Conservation (phyloP, 1,284 basidiomycete genomes). For the Sporisorium reilianum region DNA sequence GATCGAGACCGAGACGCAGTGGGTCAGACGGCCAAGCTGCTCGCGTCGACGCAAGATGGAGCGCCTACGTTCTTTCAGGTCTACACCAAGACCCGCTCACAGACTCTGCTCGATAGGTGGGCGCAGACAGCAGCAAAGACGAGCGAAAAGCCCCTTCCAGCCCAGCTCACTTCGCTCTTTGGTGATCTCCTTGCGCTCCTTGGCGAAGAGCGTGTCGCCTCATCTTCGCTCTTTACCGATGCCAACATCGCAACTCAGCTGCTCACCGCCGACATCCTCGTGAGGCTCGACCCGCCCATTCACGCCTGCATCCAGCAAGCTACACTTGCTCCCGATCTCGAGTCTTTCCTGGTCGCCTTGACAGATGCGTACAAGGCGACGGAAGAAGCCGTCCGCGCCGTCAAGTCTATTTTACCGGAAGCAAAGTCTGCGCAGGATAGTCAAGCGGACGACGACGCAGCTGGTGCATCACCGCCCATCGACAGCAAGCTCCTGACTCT, state of each 20-base stretch:
- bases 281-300: conserved; percentile 40
- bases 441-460: conserved; percentile 13
- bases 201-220: conserved; percentile 49
- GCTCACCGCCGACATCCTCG: conserved; percentile 27
- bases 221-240: conserved; percentile 37
- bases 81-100: conserved; percentile 34
- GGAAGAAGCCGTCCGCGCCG: conserved; percentile 28
- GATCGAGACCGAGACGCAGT: conserved; percentile 21
- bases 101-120: conserved; percentile 32
- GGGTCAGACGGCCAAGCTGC: conserved; percentile 19
- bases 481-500: conserved; percentile 24
- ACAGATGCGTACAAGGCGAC: conserved; percentile 36
- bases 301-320: conserved; percentile 23
- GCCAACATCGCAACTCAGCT: conserved; percentile 26
- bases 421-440: conserved; percentile 1
- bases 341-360: conserved; percentile 23
- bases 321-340: conserved; percentile 26
- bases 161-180: conserved; percentile 25
- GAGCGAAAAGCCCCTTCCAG: conserved; percentile 23
- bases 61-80: conserved; percentile 27
- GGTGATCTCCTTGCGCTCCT: conserved; percentile 42
- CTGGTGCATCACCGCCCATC: conserved; percentile 13
- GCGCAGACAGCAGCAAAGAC: conserved; percentile 23
- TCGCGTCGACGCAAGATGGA: conserved; percentile 25
- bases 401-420: conserved; percentile 22